phyloP scores from a whole-genome alignment of 148 eudicot species.

The Camellia lanceoleosa region DNA sequence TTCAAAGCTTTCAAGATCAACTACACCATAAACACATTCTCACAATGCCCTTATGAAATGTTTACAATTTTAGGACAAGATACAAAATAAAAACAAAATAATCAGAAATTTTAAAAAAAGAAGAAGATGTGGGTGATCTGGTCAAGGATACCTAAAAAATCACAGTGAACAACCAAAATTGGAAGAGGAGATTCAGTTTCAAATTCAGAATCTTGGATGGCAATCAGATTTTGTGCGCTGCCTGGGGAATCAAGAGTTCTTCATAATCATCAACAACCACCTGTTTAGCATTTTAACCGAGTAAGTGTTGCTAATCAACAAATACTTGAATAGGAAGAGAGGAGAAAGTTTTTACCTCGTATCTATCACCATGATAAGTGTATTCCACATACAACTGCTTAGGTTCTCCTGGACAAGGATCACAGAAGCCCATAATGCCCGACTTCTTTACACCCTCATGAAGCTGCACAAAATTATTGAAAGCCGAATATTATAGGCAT shows the following conservation, averaged over 20 bases:
- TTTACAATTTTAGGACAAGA: not conserved
- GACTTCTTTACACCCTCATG: constrained; percentile 96
- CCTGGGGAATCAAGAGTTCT: constrained; percentile 64
- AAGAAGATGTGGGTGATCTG: not conserved
- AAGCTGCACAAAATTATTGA: constrained; percentile 45
- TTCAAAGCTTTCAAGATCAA: not conserved
- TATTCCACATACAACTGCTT: constrained; percentile 70
- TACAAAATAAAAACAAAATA: not conserved
- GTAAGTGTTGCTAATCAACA: not conserved
- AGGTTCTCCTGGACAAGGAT: constrained; percentile 89
- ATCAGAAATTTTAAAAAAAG: not conserved
- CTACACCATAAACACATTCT: not conserved
- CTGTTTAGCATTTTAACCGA: constrained; percentile 27
- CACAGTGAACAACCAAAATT: constrained; percentile 14
- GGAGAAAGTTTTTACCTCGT: constrained; percentile 44
- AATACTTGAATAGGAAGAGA: not conserved
- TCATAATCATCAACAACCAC: constrained; percentile 65
- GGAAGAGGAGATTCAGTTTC: constrained; percentile 12
- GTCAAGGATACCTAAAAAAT: constrained; percentile 9
- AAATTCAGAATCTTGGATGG: not conserved
- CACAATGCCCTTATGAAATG: not conserved
- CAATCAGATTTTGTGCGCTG: constrained; percentile 42
- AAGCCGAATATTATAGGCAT: not conserved
- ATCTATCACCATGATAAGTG: constrained; percentile 43
- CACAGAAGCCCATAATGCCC: constrained; percentile 98